A percentile compares a stretch with the other conserved stretches of the same genome.
Conservation (phyloP, 2,329 filamentous ascomycete species). For the Cladophialophora chaetospira region DNA sequence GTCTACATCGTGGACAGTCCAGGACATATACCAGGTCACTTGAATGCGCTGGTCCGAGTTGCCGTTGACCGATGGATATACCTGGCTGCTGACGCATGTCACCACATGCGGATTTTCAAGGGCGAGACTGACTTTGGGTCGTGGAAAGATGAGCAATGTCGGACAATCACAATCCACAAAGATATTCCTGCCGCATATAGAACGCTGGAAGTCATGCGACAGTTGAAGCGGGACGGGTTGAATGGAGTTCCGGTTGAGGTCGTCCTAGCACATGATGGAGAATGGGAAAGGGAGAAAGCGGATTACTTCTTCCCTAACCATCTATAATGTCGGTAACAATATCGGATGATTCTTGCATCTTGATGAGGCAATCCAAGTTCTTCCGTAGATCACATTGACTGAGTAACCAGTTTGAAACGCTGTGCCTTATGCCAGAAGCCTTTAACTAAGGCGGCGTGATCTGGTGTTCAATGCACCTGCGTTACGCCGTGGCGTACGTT, state of each 20-base stretch:
- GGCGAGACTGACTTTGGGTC: constrained; percentile 56
- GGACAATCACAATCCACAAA: constrained; percentile 52
- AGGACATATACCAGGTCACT: constrained; percentile 36
- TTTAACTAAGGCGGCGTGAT: no score
- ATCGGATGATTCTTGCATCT: background rate
- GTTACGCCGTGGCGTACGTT: no score
- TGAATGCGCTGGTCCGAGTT: constrained; percentile 35
- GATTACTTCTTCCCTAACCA: constrained; percentile 17
- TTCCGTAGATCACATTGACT: no score
- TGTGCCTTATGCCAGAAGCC: no score
- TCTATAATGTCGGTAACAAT: background rate
- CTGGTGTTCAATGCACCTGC: no score
- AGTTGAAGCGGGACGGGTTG: constrained; percentile 7
- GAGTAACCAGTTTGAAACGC: no score
- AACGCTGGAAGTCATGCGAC: constrained; percentile 46
- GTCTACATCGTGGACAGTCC: constrained; percentile 35
- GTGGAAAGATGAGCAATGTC: constrained; percentile 50
- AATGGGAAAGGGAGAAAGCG: constrained; percentile 19
- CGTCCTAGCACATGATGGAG: constrained; percentile 24
- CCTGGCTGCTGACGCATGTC: constrained; percentile 57
- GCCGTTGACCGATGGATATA: constrained; percentile 48
- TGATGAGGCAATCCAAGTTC: background rate
- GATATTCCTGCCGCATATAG: constrained; percentile 47
- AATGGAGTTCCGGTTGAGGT: constrained; percentile 17
- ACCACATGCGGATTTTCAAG: constrained; percentile 54